phyloP scores from a whole-genome alignment of 2,329 filamentous ascomycete genomes.

The Colletotrichum echinochloae region DNA sequence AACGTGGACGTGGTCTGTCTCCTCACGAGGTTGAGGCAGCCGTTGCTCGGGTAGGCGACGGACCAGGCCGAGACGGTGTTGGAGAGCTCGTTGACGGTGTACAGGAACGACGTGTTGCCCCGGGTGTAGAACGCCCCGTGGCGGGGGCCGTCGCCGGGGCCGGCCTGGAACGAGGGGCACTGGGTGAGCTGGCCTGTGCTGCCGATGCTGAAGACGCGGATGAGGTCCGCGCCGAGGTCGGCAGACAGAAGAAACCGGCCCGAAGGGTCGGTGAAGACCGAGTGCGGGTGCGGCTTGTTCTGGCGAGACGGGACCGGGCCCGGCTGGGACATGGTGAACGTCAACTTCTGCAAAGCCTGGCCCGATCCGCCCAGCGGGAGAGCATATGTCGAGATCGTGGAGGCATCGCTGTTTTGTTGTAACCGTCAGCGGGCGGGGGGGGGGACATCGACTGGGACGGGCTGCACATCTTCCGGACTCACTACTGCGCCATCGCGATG shows the following conservation, averaged over 20 bases:
- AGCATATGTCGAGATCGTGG: slow-evolving; percentile 58
- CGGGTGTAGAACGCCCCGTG: slow-evolving; percentile 63
- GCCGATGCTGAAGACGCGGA: slow-evolving; percentile 66
- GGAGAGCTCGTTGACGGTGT: slow-evolving; percentile 61
- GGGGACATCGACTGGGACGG: not conserved
- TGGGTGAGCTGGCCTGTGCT: slow-evolving; percentile 58
- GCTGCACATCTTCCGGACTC: slow-evolving; percentile 36
- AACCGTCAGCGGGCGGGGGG: not conserved
- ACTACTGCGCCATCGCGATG: slow-evolving; percentile 60
- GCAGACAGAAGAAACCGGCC: slow-evolving; percentile 62
- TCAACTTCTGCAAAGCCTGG: slow-evolving; percentile 51
- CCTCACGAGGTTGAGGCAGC: slow-evolving; percentile 60
- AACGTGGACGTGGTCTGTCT: slow-evolving; percentile 61
- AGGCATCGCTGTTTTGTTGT: slow-evolving; percentile 54
- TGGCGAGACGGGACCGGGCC: slow-evolving; percentile 63
- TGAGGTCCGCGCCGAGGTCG: slow-evolving; percentile 66
- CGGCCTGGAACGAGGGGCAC: slow-evolving; percentile 56
- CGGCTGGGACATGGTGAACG: slow-evolving; percentile 55
- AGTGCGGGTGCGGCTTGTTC: slow-evolving; percentile 67
- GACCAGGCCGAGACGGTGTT: slow-evolving; percentile 64
- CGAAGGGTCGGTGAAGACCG: slow-evolving; percentile 61
- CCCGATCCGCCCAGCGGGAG: slow-evolving; percentile 51
- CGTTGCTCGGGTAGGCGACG: slow-evolving; percentile 57
- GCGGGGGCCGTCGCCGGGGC: slow-evolving; percentile 63
- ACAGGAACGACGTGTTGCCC: slow-evolving; percentile 49